These are phyloP conservation scores for Ceratocystis harringtonii DNA, from an alignment of 2,329 filamentous ascomycete species.

Conservation along the genomic window DNA sequence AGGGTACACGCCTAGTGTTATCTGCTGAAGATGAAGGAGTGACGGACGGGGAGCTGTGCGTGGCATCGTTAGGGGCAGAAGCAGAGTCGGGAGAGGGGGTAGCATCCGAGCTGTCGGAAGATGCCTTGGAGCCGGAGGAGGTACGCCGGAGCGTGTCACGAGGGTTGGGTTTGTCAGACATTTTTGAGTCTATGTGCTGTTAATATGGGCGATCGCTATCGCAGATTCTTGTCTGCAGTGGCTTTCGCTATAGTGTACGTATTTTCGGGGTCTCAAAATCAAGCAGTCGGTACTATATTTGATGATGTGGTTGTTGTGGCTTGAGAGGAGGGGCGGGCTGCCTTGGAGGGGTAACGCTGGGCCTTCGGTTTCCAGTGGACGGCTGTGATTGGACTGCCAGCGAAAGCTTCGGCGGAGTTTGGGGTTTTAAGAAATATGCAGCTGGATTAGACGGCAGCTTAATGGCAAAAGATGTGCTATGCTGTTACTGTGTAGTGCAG, in stretches of 20 bases:
- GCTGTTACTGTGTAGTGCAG: neutral
- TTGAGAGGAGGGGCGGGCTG: neutral
- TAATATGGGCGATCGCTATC: neutral
- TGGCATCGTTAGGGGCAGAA: neutral
- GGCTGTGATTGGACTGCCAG: neutral
- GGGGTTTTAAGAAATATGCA: neutral
- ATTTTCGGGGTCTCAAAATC: neutral
- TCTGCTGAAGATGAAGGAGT: neutral
- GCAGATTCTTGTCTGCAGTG: neutral
- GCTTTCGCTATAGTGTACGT: too few species aligned
- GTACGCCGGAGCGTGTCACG: conserved; percentile 13
- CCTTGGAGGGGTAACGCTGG: neutral
- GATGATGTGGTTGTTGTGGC: neutral
- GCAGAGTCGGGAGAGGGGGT: neutral
- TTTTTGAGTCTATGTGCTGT: neutral
- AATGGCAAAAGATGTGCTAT: neutral
- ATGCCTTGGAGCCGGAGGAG: conserved; percentile 8
- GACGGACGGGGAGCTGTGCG: neutral
- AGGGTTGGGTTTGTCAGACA: conserved; percentile 13
- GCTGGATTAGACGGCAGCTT: neutral
- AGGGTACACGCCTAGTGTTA: conserved; percentile 8
- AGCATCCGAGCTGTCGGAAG: conserved; percentile 2
- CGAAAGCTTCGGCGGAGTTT: neutral
- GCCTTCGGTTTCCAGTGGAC: neutral
- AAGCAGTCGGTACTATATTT: neutral